Conservation (phyloP, 225 moss, liverwort and hornwort genomes). For the Sphagnum contortum region DNA sequence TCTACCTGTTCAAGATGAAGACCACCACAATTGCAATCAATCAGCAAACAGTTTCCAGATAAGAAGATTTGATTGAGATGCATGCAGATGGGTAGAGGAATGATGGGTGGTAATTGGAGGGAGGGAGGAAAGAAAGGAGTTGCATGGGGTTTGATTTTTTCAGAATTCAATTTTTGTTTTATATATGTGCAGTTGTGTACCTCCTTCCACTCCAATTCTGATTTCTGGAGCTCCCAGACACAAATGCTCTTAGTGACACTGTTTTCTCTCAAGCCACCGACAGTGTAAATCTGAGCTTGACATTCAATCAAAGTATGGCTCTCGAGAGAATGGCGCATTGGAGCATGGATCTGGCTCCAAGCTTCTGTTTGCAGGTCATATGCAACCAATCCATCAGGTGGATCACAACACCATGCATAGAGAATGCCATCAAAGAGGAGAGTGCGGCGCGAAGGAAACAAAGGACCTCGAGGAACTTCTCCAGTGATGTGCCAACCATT, state of each 20-base stretch:
- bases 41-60: too few species aligned
- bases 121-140: too few species aligned
- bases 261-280: conserved; percentile 30
- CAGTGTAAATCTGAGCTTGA: conserved; percentile 28
- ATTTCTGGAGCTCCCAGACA: conserved; percentile 43
- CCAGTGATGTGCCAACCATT: conserved; percentile 36
- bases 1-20: conserved; percentile 18
- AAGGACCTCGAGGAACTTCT: conserved; percentile 38
- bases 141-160: too few species aligned
- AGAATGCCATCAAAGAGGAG: conserved; percentile 36
- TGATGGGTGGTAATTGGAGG: too few species aligned
- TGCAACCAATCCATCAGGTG: conserved; percentile 41
- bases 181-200: neutral
- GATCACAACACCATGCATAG: conserved; percentile 53
- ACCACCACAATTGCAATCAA: too few species aligned
- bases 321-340: conserved; percentile 28
- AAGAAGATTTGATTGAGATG: too few species aligned
- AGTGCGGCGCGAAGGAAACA: conserved; percentile 42
- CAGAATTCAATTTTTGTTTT: too few species aligned
- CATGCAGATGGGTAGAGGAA: too few species aligned
- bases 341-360: conserved; percentile 32
- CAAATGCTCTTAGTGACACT: conserved; percentile 37
- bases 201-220: conserved; percentile 48
- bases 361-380: conserved; percentile 25
- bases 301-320: conserved; percentile 40